Conservation (phyloP, 2,329 filamentous ascomycete genomes). For the Colletotrichum agaves region DNA sequence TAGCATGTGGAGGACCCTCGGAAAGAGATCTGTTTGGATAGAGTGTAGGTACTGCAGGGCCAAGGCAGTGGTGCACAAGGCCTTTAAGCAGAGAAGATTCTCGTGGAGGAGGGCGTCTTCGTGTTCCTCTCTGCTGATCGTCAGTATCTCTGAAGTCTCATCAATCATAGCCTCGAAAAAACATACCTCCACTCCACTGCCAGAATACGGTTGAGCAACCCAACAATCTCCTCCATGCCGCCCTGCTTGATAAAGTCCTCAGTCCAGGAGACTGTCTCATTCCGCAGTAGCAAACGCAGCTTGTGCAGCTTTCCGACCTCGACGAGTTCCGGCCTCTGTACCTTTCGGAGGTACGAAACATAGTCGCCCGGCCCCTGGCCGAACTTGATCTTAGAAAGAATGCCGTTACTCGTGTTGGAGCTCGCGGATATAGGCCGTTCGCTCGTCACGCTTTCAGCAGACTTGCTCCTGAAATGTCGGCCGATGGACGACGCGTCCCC, state of each 20-base stretch:
- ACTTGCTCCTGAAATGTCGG: slow-evolving; percentile 76
- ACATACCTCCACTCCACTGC: slow-evolving; percentile 93
- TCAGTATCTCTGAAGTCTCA: slow-evolving; percentile 41
- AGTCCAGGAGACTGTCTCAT: slow-evolving; percentile 96
- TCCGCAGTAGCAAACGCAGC: slow-evolving; percentile 85
- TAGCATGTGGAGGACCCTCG: slow-evolving; percentile 85
- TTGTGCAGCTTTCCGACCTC: slow-evolving; percentile 98
- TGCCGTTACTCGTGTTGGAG: slow-evolving; percentile 64
- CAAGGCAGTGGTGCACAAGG: slow-evolving; percentile 88
- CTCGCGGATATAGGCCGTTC: slow-evolving; percentile 65
- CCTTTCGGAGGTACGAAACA: slow-evolving; percentile 84
- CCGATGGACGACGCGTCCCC: slow-evolving; percentile 67
- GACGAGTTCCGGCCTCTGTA: slow-evolving; percentile 82
- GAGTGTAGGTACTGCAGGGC: slow-evolving; percentile 84
- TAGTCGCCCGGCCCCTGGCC: slow-evolving; percentile 84
- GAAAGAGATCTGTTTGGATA: slow-evolving; percentile 85
- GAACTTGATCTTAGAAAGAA: slow-evolving; percentile 77
- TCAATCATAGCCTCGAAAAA: slow-evolving; percentile 15
- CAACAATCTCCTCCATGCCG: slow-evolving; percentile 92
- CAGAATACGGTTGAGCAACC: slow-evolving; percentile 89
- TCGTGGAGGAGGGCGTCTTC: slow-evolving; percentile 95
- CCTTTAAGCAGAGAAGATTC: slow-evolving; percentile 91
- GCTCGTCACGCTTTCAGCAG: slow-evolving; percentile 74
- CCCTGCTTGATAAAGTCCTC: slow-evolving; percentile 89
- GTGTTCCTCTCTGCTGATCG: slow-evolving; percentile 80